phyloP scores from a whole-genome alignment of 139 green algal genomes.

The Ettlia oleoabundans region DNA sequence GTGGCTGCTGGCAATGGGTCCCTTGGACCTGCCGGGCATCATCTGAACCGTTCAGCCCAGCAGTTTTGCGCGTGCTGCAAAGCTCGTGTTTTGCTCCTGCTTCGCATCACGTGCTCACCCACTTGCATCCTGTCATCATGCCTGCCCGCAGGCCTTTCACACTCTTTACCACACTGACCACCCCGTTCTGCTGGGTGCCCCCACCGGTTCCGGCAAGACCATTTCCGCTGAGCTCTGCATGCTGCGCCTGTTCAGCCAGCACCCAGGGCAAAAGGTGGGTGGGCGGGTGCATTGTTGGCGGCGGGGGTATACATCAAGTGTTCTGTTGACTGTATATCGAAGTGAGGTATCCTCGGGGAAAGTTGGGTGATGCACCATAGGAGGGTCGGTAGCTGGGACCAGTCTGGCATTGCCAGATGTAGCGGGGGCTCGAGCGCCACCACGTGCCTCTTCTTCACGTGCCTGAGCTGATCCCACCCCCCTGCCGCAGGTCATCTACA shows the following conservation, averaged over 20 bases:
- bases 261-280: constrained; percentile 71
- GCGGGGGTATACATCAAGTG: not conserved
- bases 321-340: too few species aligned
- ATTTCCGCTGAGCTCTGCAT: constrained; percentile 94
- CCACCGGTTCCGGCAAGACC: constrained; percentile 95
- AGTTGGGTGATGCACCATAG: too few species aligned
- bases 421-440: not conserved
- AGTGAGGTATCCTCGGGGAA: too few species aligned
- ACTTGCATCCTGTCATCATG: not conserved
- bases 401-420: not conserved
- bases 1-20: too few species aligned
- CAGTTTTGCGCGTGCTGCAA: too few species aligned
- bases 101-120: too few species aligned
- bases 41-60: too few species aligned
- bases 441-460: too few species aligned
- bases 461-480: not conserved
- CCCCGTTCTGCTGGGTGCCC: constrained; percentile 95
- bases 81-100: too few species aligned
- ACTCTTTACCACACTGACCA: constrained; percentile 96
- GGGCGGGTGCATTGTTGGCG: not conserved
- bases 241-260: constrained; percentile 79
- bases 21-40: too few species aligned
- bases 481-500: constrained; percentile 86
- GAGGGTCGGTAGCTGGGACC: too few species aligned
- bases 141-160: constrained; percentile 87